Evolutionary conservation across 139 green algal genomes (phyloP), one percentile per base, ranked within the genome.

Genomic region (Tetratostichococcus sp.): DNA sequence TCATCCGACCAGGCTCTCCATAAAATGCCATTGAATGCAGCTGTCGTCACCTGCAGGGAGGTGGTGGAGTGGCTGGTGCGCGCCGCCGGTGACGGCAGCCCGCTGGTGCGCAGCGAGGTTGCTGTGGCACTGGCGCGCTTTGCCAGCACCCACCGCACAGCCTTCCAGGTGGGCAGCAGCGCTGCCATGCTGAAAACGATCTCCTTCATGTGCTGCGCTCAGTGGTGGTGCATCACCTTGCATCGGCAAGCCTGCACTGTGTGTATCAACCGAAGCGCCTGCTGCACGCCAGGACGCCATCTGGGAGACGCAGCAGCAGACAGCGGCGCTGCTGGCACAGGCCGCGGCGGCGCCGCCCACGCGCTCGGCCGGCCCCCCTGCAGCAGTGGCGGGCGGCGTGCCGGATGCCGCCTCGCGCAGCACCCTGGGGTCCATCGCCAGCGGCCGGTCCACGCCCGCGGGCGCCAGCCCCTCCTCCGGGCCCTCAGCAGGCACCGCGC

Each of bases 101-200:
- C 78, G 43, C 65, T 91, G 57, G 90, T 94, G 62, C 81, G 92
- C n/a, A 77, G 74, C 22, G 93, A 97, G 83, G 76, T 94, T 33
- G 93, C 89, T 1, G 80, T 86, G 22, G 84, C 88, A 19, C 86
- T 96, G 26, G 88, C 84, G 1, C 85, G 91, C 35, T 75, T 96
- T 39, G 86, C 89, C 11, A 70, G 79, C 19, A 89, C 84, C 21
- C 87, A 94, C 69, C 76, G 69, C 0, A 43, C 78, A 23, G 69
- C 80, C 67, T 93, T 86, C 82, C 79, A 85, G 68, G 68, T 62
- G 75, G 28, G 26, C 32, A 83, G 31, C 75, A 30, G 19, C 30
- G 14, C 62, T 77, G 69, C 21, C 58, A 66, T 66, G 58, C 25
- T 66, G 58, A 17, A 66, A 28, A 26, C 23, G 58, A 8, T 66